Base-by-base conservation (phyloP, 495 filamentous ascomycete genomes). In the Geoglossum glabrum region DNA sequence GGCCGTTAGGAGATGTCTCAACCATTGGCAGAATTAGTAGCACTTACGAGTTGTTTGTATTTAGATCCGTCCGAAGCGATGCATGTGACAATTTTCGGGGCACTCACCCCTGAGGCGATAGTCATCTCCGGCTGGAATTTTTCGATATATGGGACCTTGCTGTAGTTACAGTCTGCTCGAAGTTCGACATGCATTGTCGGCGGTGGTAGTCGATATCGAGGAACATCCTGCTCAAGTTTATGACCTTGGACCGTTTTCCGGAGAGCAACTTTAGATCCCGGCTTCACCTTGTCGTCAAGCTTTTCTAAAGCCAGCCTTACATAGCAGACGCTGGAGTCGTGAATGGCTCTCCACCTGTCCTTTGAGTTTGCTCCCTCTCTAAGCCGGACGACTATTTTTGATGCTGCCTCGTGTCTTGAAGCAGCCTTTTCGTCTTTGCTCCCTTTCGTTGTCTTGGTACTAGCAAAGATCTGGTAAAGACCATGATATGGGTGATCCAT, bases 391-490 rank as follows among this genome's bases (percentile, higher is more conserved):
- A 79, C 75, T 56, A 96, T 73, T 38, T 74, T 77, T 13, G 71
- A 75, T 10, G 87, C 88, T 28, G 90, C 88, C 54, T 70, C 70
- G 61, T 81, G 77, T 54, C 93, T 80, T 25, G 84, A 84, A 40
- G 81, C 66, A 23, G 86, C 83, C 6, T 80, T 73, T 30, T 83
- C 77, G 58, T 96, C 90, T 62, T 84, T 80, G 33, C 78, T 71
- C 54, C 30, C 25, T 49, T 74, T 75, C 62, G 76, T 79, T 19
- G 77, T 80, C 63, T 78, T 87, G 57, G 75, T 81, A 34, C 83
- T 81, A 8, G 88, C 82, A 71, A 87, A 93, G 23, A 99, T 87
- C 56, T 96, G 89, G 65, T 96, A 90, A 81, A 95, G 90, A 43
- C 86, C 86, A 64, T 99, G 92, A 68, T 88, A 93, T 0, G 92